Base-by-base conservation (phyloP, 2,329 filamentous ascomycete genomes). In the Macrophomina phaseolina region DNA sequence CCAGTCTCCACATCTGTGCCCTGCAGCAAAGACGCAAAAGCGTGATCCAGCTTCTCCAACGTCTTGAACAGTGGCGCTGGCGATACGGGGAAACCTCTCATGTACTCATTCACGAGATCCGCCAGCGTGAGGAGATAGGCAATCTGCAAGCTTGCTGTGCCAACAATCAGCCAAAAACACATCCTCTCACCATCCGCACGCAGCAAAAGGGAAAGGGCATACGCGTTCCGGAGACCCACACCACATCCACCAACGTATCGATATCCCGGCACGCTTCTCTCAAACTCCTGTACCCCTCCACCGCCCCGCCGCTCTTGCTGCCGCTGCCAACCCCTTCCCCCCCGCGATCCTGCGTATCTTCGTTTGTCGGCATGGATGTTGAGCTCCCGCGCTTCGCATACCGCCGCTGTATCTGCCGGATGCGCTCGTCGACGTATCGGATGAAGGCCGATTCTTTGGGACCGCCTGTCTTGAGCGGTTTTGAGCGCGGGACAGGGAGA, bases 151-250 rank as follows among this genome's bases (percentile, higher is more conserved):
- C 86, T 87, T 18, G 92, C 91, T 94, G 23, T 23, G 23, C 23
- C 23, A 23, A 23, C 23, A 23, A 70, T 18, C 64, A 68, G 55
- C 32, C 16, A 16, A 42, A 62, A 11, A 14, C 32, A 65, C 49
- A 5, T 4, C 42, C 70, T 60, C 67, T 68, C 51, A 61, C 55
- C 45, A 66, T 30, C 38, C 32, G 23, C 7, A 9, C 58, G 7
- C 36, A 23, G 18, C 16, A 40, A 5, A 30, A 7, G 5, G 5
- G 5, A 46, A 4, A 34, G 28, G n/a, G 46, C 91, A 76, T 83
- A 93, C 93, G 93, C 28, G 94, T 97, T 9, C 91, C 92, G 36
- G 90, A 92, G 28, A 92, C 86, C 94, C 94, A 98, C 5, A 97
- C 80, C 7, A 96, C 86, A 76, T 96, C 90, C 16, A 97, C 80